Conservation (phyloP, 345 rosid genomes). For the Capsella bursapastoris region DNA sequence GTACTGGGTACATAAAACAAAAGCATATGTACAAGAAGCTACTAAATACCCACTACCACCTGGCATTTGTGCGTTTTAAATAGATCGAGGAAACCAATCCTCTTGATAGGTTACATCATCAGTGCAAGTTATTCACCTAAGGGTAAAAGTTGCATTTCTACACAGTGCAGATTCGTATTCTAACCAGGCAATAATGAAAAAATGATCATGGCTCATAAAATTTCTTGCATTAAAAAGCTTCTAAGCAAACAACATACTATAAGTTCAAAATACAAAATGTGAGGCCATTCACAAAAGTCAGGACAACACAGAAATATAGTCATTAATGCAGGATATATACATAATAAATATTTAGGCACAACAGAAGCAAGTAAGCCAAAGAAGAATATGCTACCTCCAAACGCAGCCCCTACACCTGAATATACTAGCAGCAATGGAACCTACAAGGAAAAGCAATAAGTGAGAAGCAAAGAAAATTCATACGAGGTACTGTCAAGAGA, state of each 20-base stretch:
- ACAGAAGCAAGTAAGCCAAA: constrained; percentile 15
- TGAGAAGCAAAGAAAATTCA: constrained; percentile 22
- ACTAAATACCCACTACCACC: constrained; percentile 21
- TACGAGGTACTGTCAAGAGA: not conserved
- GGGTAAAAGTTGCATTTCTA: constrained; percentile 7
- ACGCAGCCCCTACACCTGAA: constrained; percentile 79
- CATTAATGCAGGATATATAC: constrained; percentile 2
- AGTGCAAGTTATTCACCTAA: constrained; percentile 8
- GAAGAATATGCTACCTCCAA: constrained; percentile 71
- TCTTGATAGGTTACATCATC: not conserved
- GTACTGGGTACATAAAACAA: constrained; percentile 8
- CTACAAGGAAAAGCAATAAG: constrained; percentile 50
- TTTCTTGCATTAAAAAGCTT: not conserved
- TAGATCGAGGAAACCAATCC: not conserved
- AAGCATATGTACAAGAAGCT: constrained; percentile 8
- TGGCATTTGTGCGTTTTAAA: constrained; percentile 5
- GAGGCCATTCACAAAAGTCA: constrained; percentile 5
- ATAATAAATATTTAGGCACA: not conserved
- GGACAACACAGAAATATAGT: not conserved
- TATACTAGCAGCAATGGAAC: constrained; percentile 74
- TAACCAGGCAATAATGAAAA: not conserved
- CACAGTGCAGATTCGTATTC: not conserved
- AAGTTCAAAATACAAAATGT: constrained; percentile 4
- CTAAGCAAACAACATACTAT: not conserved
- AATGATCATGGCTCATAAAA: not conserved